Conservation (phyloP, 805 yeast species). For the Candida taoyuanica region DNA sequence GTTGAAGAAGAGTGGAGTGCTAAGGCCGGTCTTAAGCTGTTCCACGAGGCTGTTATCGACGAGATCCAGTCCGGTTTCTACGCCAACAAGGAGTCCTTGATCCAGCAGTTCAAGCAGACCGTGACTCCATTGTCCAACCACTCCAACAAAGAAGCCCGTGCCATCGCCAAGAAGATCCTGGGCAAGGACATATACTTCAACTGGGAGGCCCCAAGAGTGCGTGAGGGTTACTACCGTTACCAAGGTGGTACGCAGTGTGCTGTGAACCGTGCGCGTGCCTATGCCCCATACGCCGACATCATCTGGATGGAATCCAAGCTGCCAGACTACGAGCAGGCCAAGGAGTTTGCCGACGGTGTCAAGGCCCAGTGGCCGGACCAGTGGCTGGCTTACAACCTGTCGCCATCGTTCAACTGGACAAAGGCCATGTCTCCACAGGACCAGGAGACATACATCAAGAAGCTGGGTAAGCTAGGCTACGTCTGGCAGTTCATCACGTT, state of each 20-base stretch:
- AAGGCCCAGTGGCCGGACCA: slow-evolving; percentile 75
- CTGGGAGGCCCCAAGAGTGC: slow-evolving; percentile 93
- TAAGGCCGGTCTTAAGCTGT: slow-evolving; percentile 80
- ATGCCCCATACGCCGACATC: slow-evolving; percentile 90
- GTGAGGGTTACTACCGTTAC: slow-evolving; percentile 97
- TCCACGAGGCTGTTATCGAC: slow-evolving; percentile 87
- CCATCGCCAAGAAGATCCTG: slow-evolving; percentile 65
- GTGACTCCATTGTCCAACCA: slow-evolving; percentile 73
- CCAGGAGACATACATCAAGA: slow-evolving; percentile 84
- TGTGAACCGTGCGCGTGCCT: slow-evolving; percentile 92
- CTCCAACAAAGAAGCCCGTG: slow-evolving; percentile 76
- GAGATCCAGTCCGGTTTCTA: slow-evolving; percentile 60
- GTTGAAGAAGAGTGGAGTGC: slow-evolving; percentile 80
- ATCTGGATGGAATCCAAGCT: slow-evolving; percentile 98
- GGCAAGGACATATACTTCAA: slow-evolving; percentile 85
- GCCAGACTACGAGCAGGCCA: slow-evolving; percentile 91
- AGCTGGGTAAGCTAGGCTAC: slow-evolving; percentile 85
- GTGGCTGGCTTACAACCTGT: slow-evolving; percentile 95
- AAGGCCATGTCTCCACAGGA: slow-evolving; percentile 83
- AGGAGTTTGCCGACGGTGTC: slow-evolving; percentile 92
- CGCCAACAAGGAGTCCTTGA: slow-evolving; percentile 57
- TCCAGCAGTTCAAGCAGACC: slow-evolving; percentile 58
- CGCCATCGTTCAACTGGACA: slow-evolving; percentile 98
- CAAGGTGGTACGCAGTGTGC: slow-evolving; percentile 97
- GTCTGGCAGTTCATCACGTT: slow-evolving; percentile 97